phyloP scores from a whole-genome alignment of 805 yeast species.

The Tetrapisispora taiwanensis region DNA sequence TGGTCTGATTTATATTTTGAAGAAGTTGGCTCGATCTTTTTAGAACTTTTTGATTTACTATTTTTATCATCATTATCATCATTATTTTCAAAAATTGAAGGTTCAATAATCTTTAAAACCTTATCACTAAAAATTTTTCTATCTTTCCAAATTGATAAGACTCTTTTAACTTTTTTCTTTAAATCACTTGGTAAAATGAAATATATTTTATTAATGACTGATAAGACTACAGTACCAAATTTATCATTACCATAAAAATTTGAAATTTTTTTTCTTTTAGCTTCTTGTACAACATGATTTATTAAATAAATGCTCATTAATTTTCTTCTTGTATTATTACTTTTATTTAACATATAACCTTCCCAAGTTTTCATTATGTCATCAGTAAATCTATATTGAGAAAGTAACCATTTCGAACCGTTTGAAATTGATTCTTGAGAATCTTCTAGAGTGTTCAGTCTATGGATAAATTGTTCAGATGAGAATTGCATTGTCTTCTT shows the following conservation, averaged over 20 bases:
- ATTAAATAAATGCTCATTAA: constrained; percentile 24
- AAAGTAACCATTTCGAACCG: constrained; percentile 27
- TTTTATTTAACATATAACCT: constrained; percentile 15
- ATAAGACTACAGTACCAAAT: constrained; percentile 24
- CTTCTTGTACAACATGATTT: constrained; percentile 29
- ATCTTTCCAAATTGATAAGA: constrained; percentile 56
- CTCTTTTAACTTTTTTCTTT: constrained; percentile 44
- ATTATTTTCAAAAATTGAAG: background rate
- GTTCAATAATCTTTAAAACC: constrained; percentile 23
- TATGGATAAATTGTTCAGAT: constrained; percentile 20
- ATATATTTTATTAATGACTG: constrained; percentile 30
- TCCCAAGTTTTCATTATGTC: constrained; percentile 22
- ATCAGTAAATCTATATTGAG: constrained; percentile 20
- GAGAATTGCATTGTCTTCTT: constrained; percentile 19
- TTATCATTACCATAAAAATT: constrained; percentile 18
- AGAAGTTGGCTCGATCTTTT: background rate
- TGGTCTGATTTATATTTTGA: constrained; percentile 10
- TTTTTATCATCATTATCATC: constrained; percentile 13
- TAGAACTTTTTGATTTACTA: background rate
- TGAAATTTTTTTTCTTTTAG: constrained; percentile 22
- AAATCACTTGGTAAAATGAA: constrained; percentile 32
- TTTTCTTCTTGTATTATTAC: constrained; percentile 23
- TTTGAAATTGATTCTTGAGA: constrained; percentile 28
- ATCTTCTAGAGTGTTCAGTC: constrained; percentile 23
- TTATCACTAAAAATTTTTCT: constrained; percentile 39